Evolutionary conservation across 257 asterid species (phyloP).

Genomic region (Solanum virginianum): DNA sequence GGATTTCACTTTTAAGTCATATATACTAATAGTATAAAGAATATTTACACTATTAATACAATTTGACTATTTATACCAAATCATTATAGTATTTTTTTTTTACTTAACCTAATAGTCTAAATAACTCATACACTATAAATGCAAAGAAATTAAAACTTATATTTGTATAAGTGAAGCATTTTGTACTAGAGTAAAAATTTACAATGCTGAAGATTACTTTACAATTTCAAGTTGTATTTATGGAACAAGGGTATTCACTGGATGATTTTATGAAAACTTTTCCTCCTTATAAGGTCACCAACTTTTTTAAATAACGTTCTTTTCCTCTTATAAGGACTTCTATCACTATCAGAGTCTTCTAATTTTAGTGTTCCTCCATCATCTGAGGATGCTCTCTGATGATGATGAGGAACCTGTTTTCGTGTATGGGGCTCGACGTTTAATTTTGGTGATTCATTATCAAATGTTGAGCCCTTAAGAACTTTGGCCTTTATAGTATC

Average conservation of each 20-base stretch:
- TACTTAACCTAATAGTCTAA: background rate
- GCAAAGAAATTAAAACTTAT: background rate
- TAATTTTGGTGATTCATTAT: constrained; percentile 15
- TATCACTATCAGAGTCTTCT: constrained; percentile 27
- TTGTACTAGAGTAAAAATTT: background rate
- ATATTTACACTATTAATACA: background rate
- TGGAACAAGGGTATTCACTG: background rate
- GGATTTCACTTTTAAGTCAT: background rate
- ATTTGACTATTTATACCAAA: background rate
- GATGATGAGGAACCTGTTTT: background rate
- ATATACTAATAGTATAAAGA: background rate
- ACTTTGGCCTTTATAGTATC: constrained; percentile 60
- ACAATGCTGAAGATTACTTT: background rate
- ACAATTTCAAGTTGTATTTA: background rate
- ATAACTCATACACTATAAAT: background rate
- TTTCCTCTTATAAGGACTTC: constrained; percentile 16
- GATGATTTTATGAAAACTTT: constrained; percentile 25
- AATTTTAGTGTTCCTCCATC: constrained; percentile 15
- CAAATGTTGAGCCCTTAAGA: constrained; percentile 54
- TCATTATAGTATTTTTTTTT: background rate
- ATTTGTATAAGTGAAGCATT: background rate
- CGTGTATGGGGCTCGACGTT: constrained; percentile 1
- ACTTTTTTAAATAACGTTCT: constrained; percentile 53
- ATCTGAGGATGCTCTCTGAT: constrained; percentile 7
- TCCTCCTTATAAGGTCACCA: constrained; percentile 48